Conservation (phyloP, 768 basidiomycete genomes). For the Tulasnella sp. region DNA sequence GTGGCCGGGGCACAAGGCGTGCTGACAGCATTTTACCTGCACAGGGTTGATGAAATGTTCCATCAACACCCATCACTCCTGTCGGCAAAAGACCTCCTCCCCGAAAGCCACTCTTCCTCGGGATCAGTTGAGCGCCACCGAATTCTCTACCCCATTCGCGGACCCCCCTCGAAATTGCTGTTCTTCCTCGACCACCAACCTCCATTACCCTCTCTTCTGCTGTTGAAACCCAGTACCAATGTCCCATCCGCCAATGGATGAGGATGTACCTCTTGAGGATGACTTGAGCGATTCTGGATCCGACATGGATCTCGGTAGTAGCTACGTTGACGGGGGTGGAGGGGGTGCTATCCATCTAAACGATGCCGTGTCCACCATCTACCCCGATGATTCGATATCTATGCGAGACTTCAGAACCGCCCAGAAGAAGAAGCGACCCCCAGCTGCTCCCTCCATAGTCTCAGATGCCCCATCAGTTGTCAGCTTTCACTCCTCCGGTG, state of each 20-base stretch:
- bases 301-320: conserved; percentile 10
- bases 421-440: not conserved
- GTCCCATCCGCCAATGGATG: not conserved
- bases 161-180: not conserved
- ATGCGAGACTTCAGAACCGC: conserved; percentile 2
- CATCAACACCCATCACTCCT: not conserved
- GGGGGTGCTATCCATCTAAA: not conserved
- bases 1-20: not conserved
- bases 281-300: conserved; percentile 1
- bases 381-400: conserved; percentile 31
- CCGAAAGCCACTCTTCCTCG: no score
- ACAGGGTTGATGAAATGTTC: not conserved
- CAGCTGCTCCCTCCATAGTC: not conserved
- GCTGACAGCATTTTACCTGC: not conserved
- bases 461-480: not conserved
- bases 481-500: conserved; percentile 20
- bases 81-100: no score
- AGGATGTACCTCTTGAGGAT: not conserved
- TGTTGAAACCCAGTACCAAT: not conserved
- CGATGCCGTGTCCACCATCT: conserved; percentile 20
- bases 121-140: no score
- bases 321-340: not conserved
- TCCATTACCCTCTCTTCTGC: not conserved
- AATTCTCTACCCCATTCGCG: no score
- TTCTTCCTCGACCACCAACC: not conserved